These are phyloP conservation scores for Pittosporum tobira DNA, from an alignment of 129 eudicot genomes.

Conservation along the genomic window DNA sequence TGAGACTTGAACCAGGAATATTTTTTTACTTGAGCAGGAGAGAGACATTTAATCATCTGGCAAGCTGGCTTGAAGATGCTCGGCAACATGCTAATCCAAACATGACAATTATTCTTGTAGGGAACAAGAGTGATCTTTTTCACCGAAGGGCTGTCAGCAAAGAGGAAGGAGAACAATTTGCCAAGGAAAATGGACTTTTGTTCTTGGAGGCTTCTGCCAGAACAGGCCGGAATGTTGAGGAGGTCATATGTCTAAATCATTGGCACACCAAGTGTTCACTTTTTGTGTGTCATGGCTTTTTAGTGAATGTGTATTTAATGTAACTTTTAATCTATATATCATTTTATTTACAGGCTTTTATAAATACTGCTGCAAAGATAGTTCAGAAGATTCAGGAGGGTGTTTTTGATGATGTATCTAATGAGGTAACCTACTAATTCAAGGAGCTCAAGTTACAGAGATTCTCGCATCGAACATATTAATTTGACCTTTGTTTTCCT, in stretches of 20 bases:
- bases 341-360: slow-evolving; percentile 62
- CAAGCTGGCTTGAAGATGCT: slow-evolving; percentile 97
- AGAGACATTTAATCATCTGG: slow-evolving; percentile 85
- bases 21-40: slow-evolving; percentile 52
- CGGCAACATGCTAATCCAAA: slow-evolving; percentile 85
- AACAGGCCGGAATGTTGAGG: slow-evolving; percentile 82
- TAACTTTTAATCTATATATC: no score
- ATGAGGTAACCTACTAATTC: slow-evolving; percentile 41
- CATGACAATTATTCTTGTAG: slow-evolving; percentile 89
- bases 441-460: no score
- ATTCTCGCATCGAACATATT: no score
- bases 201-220: slow-evolving; percentile 93
- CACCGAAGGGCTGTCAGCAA: slow-evolving; percentile 88
- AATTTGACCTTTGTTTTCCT: background rate
- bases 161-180: slow-evolving; percentile 92
- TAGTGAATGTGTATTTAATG: no score
- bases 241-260: slow-evolving; percentile 18
- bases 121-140: slow-evolving; percentile 79
- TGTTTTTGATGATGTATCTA: slow-evolving; percentile 70
- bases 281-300: background rate
- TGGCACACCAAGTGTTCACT: background rate
- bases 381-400: slow-evolving; percentile 82
- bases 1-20: no score
- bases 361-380: slow-evolving; percentile 61
- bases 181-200: slow-evolving; percentile 75